Base-by-base conservation (phyloP, 140 eudicot species). In the Cichorium intybus region DNA sequence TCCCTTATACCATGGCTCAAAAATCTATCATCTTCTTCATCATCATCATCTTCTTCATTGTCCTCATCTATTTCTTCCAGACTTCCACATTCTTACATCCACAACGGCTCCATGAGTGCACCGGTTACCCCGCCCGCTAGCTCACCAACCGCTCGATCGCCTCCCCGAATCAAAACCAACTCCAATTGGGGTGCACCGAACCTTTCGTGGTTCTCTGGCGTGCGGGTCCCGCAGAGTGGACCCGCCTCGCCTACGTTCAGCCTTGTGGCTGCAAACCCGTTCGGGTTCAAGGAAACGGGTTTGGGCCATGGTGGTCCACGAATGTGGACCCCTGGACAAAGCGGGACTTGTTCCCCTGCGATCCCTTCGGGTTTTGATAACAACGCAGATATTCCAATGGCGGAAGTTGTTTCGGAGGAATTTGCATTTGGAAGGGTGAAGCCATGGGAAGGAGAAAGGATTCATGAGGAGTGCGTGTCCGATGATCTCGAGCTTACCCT, bases 1-100 rank as follows among this genome's bases (percentile, higher is more conserved):
- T 79, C 94, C 67, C 89, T 88, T 54, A 85, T 88, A 54, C 96
- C 96, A 2, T 88, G 96, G 96, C 94, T 88, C n/a, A 82, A 82
- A 60, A 85, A 85, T 68, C 85, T 85, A 58, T 79, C 94, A 4
- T 79, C 94, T 2, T 88, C 94, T 39, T 79, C 77, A 9, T 73
- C 89, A 22, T 85, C 96, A 2, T 79, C 92, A 12, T n/a, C n/a
- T n/a, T n/a, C n/a, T n/a, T n/a, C n/a, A n/a, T n/a, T n/a, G n/a
- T n/a, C 95, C 4, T 79, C 90, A 12, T 69, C 87, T 34, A 66
- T 77, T 52, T 84, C 96, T 11, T 72, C 95, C 67, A 86, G 80
- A 69, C 49, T 74, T 55, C 87, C 86, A 26, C 79, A 77, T 51
- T 69, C 72, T 31, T 58, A 63, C 41, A 20, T 77, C 61, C 85